These are phyloP conservation scores for Moesziomyces sp. DNA, from an alignment of 1,284 basidiomycete genomes.

Conservation along the genomic window DNA sequence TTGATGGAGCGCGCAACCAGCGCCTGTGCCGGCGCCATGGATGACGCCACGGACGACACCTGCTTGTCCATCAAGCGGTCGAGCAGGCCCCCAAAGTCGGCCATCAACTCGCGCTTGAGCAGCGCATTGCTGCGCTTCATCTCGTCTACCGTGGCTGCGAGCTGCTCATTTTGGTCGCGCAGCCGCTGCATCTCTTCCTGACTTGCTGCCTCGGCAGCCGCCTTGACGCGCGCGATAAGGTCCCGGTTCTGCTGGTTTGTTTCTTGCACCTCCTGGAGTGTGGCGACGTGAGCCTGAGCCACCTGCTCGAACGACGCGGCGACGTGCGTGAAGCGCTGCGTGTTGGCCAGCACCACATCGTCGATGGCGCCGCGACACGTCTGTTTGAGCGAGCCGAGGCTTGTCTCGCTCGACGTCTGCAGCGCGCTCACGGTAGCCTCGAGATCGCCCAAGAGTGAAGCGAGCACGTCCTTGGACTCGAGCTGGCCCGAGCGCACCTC, in stretches of 20 bases:
- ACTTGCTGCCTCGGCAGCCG: conserved; percentile 72
- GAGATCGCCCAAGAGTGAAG: conserved; percentile 75
- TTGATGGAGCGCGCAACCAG: conserved; percentile 59
- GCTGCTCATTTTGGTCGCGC: conserved; percentile 77
- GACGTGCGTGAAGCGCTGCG: conserved; percentile 52
- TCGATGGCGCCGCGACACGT: conserved; percentile 67
- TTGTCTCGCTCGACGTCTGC: conserved; percentile 74
- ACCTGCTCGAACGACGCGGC: conserved; percentile 66
- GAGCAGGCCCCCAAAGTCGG: conserved; percentile 78
- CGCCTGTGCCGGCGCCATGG: conserved; percentile 73
- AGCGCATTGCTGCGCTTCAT: conserved; percentile 77
- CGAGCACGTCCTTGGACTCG: conserved; percentile 72
- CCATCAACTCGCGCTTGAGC: conserved; percentile 78
- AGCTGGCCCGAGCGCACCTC: conserved; percentile 26
- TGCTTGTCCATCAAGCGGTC: conserved; percentile 77
- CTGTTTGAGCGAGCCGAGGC: conserved; percentile 65
- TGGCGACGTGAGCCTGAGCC: conserved; percentile 72
- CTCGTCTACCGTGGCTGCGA: conserved; percentile 75
- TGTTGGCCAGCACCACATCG: conserved; percentile 57
- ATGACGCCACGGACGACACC: conserved; percentile 76
- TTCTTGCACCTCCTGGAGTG: conserved; percentile 74
- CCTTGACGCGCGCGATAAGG: conserved; percentile 71
- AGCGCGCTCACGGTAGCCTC: conserved; percentile 74
- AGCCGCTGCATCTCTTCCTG: conserved; percentile 74
- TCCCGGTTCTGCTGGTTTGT: conserved; percentile 71